A percentile compares a stretch with the other conserved stretches of the same genome.
These are phyloP conservation scores for Didymella sp. DNA, from an alignment of 2,329 filamentous ascomycete genomes.

Conservation along the genomic window DNA sequence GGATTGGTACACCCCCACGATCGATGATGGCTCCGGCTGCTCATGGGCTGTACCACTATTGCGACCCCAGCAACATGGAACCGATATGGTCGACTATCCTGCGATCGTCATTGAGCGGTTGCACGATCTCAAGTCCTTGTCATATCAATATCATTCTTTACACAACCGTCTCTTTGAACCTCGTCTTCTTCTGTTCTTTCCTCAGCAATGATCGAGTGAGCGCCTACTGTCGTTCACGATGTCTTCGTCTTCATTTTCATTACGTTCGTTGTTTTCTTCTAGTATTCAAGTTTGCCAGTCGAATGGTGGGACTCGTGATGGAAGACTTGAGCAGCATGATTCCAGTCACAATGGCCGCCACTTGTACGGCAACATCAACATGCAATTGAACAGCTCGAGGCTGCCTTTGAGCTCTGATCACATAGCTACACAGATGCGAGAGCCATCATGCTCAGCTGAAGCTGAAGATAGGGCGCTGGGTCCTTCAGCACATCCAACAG, in stretches of 20 bases:
- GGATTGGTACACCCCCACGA: neutral
- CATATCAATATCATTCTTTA: neutral
- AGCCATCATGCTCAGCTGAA: neutral
- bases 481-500: neutral
- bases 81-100: neutral
- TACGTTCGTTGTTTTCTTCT: slow-evolving; percentile 6
- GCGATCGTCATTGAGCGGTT: neutral
- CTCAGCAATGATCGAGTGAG: slow-evolving; percentile 2
- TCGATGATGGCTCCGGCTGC: neutral
- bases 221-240: slow-evolving; percentile 3
- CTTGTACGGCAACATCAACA: neutral
- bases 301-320: neutral
- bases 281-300: neutral
- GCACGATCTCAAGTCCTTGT: neutral
- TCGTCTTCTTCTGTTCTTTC: neutral
- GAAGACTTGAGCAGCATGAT: neutral
- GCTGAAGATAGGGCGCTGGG: neutral
- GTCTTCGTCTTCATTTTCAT: slow-evolving; percentile 6
- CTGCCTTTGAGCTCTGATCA: neutral
- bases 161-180: neutral
- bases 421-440: slow-evolving; percentile 4
- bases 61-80: neutral
- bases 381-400: slow-evolving; percentile 7
- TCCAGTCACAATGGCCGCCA: neutral
- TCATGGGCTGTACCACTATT: slow-evolving; percentile 14